These are phyloP conservation scores for Candida oleophila DNA, from an alignment of 805 yeast genomes.

Conservation along the genomic window DNA sequence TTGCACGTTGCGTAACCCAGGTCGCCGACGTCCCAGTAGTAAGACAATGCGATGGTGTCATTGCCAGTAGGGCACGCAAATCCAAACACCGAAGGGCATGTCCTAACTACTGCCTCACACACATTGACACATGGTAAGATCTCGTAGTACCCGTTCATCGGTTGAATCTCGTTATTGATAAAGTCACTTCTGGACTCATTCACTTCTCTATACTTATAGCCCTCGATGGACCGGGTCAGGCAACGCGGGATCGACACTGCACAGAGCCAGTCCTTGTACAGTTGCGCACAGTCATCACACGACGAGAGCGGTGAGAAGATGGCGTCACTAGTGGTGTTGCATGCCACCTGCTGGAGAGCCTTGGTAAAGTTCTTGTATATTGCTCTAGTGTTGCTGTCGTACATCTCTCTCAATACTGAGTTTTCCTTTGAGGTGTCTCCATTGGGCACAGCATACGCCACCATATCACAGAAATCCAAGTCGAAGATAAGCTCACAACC, in stretches of 20 bases:
- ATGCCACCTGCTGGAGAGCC: conserved; percentile 73
- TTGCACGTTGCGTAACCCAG: conserved; percentile 33
- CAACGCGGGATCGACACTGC: conserved; percentile 87
- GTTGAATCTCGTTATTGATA: conserved; percentile 49
- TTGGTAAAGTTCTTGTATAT: conserved; percentile 66
- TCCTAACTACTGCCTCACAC: conserved; percentile 75
- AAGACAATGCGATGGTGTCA: conserved; percentile 36
- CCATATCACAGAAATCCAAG: conserved; percentile 72
- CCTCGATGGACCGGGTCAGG: conserved; percentile 46
- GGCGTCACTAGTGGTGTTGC: conserved; percentile 67
- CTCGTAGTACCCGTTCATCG: conserved; percentile 69
- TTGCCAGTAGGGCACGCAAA: conserved; percentile 67
- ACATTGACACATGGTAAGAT: conserved; percentile 82
- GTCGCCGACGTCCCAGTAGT: conserved; percentile 38
- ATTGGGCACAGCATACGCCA: conserved; percentile 83
- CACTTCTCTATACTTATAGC: conserved; percentile 46
- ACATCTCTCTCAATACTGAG: conserved; percentile 32
- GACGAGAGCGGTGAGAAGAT: conserved; percentile 70
- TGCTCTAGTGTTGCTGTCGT: conserved; percentile 61
- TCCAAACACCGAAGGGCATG: conserved; percentile 77
- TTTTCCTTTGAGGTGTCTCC: conserved; percentile 19
- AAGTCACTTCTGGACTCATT: conserved; percentile 59
- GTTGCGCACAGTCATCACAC: conserved; percentile 67
- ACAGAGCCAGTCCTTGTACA: conserved; percentile 88
- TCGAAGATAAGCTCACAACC: conserved; percentile 76